Evolutionary conservation across 139 green algal genomes (phyloP).

Genomic region (Zygnema cylindricum): DNA sequence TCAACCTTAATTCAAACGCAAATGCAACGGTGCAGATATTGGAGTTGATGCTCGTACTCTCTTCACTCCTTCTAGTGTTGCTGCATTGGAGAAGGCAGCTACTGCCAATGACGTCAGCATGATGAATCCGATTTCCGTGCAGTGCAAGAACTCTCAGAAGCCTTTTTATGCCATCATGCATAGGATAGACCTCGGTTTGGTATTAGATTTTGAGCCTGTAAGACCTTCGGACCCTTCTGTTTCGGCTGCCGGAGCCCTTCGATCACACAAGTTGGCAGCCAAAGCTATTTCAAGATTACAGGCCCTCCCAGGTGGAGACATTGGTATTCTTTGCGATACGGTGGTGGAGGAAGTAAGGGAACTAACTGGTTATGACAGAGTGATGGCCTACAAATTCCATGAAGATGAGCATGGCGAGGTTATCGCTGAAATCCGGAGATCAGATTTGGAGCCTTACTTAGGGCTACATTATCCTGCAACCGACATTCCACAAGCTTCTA

Average conservation of each 20-base stretch:
- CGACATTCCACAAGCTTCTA: constrained; percentile 62
- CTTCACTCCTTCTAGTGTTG: constrained; percentile 42
- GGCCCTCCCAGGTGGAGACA: constrained; percentile 48
- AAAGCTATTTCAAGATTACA: constrained; percentile 59
- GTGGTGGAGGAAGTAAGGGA: constrained; percentile 65
- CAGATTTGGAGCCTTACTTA: constrained; percentile 58
- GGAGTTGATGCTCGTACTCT: constrained; percentile 55
- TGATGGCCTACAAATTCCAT: constrained; percentile 68
- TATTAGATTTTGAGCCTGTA: constrained; percentile 62
- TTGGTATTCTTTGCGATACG: constrained; percentile 54
- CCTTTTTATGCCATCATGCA: constrained; percentile 64
- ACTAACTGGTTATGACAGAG: constrained; percentile 62
- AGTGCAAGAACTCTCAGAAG: constrained; percentile 14
- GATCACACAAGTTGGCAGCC: constrained; percentile 61
- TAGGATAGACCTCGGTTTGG: constrained; percentile 59
- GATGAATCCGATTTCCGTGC: constrained; percentile 58
- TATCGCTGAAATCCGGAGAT: constrained; percentile 49
- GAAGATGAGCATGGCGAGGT: constrained; percentile 66
- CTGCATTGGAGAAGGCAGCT: constrained; percentile 56
- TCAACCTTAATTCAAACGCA: too few relatives aligned
- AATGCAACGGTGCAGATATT: too few relatives aligned
- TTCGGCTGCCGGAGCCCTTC: constrained; percentile 55
- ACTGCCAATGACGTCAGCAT: constrained; percentile 46
- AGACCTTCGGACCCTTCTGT: constrained; percentile 18
- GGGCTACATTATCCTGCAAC: constrained; percentile 67